Conservation (phyloP, 2,329 filamentous ascomycete species). For the Fusarium sp. region DNA sequence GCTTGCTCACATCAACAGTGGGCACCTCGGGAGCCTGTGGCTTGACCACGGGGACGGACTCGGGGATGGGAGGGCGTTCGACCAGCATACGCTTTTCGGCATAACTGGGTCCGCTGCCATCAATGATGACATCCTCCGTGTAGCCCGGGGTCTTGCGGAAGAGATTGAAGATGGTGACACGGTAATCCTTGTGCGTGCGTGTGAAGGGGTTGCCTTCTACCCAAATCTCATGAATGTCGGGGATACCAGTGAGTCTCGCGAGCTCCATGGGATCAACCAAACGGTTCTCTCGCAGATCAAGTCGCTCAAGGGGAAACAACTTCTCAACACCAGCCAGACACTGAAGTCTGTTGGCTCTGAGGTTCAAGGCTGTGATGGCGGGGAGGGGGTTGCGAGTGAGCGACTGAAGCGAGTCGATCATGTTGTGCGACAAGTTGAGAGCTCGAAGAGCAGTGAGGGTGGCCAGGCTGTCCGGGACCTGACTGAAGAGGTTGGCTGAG, state of each 20-base stretch:
- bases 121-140: slow-evolving; percentile 89
- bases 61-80: slow-evolving; percentile 81
- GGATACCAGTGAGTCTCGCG: slow-evolving; percentile 88
- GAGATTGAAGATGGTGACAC: slow-evolving; percentile 93
- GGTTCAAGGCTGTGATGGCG: slow-evolving; percentile 91
- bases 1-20: slow-evolving; percentile 75
- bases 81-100: slow-evolving; percentile 86
- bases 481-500: slow-evolving; percentile 91
- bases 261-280: slow-evolving; percentile 92
- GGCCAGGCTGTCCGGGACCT: slow-evolving; percentile 91
- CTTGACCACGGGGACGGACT: slow-evolving; percentile 82
- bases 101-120: slow-evolving; percentile 85
- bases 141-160: slow-evolving; percentile 93
- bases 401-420: slow-evolving; percentile 95
- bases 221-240: slow-evolving; percentile 92
- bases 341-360: slow-evolving; percentile 87
- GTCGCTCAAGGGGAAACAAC: slow-evolving; percentile 85
- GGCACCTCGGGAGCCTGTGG: slow-evolving; percentile 72
- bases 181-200: slow-evolving; percentile 85
- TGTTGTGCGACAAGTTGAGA: slow-evolving; percentile 94
- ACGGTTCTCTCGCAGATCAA: slow-evolving; percentile 92
- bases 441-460: slow-evolving; percentile 89
- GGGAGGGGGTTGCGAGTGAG: slow-evolving; percentile 87
- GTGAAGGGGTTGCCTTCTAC: slow-evolving; percentile 93
- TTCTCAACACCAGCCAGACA: slow-evolving; percentile 93